Evolutionary conservation across 148 eudicot genomes (phyloP).

Genomic region (Arbutus unedo): DNA sequence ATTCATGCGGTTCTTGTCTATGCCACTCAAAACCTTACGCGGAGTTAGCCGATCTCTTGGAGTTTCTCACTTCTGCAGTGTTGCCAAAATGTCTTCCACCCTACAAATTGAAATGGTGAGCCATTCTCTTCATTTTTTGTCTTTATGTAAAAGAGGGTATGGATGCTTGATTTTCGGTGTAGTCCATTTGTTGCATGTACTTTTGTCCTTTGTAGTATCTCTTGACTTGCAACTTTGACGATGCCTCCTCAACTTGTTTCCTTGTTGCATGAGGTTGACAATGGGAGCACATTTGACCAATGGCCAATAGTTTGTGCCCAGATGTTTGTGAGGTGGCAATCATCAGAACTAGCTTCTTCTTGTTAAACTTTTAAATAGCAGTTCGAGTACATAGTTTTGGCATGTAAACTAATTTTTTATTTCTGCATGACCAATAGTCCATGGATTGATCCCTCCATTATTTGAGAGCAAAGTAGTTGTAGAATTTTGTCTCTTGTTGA

Average conservation of each 20-base stretch:
- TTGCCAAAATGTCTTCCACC: conserved; percentile 54
- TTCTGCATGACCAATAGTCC: neutral
- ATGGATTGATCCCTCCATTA: neutral
- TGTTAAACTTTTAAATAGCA: neutral
- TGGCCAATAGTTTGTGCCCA: too few species aligned
- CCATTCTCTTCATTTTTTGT: conserved; percentile 7
- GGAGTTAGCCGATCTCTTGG: conserved; percentile 65
- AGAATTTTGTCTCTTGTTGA: too few species aligned
- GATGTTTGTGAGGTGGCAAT: neutral
- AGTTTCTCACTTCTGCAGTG: conserved; percentile 62
- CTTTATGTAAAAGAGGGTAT: neutral
- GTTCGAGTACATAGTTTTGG: neutral
- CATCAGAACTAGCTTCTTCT: neutral
- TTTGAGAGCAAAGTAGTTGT: neutral
- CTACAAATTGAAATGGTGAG: conserved; percentile 84
- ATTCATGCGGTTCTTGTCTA: conserved; percentile 55
- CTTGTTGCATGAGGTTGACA: too few species aligned
- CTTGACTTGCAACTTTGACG: neutral
- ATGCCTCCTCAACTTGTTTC: neutral
- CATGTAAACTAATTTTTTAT: neutral
- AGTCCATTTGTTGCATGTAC: neutral
- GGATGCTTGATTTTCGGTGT: neutral
- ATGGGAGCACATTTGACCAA: too few species aligned
- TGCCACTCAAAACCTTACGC: conserved; percentile 72
- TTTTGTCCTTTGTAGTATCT: too few species aligned